Evolutionary conservation across 2,329 filamentous ascomycete genomes (phyloP), one percentile per base, ranked within the genome.

Genomic region (Ilyonectria mors-panacis): DNA sequence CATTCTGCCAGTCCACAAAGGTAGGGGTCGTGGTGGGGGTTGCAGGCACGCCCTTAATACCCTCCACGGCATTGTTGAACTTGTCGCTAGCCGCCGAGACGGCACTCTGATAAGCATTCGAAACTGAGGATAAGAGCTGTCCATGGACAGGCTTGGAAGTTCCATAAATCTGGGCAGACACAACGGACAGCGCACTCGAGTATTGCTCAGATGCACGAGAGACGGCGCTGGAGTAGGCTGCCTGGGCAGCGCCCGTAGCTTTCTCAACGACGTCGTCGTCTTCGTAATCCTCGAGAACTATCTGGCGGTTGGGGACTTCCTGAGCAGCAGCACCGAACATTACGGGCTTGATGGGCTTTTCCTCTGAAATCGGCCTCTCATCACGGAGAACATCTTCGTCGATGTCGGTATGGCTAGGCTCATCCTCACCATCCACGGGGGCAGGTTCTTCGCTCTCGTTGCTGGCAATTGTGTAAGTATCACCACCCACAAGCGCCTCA

Each of bases 81-180:
- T 86, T 86, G 9, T 86, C 84, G 72, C 87, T 91, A 13, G 92
- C 92, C 6, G 86, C 86, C 1, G 85, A 85, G 17, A 92, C 77
- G 2, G 92, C 91, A 35, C 87, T 87, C 37, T 91, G 91, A 76
- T 94, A 94, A 1, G 88, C 91, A 6, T 85, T 86, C 9, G 91
- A 90, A 10, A 93, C 88, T 0, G 92, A 93, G 9, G 91, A 87
- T 13, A 93, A 82, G 77, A 94, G 87, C 68, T 93, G 85, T 72
- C 93, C 85, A 68, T 94, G 90, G 4, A 88, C 86, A 8, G 93
- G 92, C 75, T 92, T 88, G 1, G 91, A 88, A 1, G 90, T 90
- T 35, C 92, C 92, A 30, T 88, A 89, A 44, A 94, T 86, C 73
- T 93, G 88, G 4, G 85, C 87, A 1, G 91, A 93, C 2, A 93